Evolutionary conservation across 495 filamentous ascomycete species (phyloP), one percentile per base, ranked within the genome.

Genomic region (Thermothielavioides terrestris): DNA sequence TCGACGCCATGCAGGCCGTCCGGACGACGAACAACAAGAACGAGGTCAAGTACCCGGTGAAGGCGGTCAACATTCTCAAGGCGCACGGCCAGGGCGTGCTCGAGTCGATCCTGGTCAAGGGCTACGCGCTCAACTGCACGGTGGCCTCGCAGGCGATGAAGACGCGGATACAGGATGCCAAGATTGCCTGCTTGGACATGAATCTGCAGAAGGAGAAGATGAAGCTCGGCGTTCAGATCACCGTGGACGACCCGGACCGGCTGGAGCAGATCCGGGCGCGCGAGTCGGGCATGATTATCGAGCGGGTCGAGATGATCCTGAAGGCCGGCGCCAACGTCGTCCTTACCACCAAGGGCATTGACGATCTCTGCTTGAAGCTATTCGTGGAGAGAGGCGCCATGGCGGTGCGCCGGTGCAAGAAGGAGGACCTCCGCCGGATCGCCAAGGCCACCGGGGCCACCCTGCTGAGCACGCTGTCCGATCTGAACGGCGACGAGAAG

Each of bases 211-310:
- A 97, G 71, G 89, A 95, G 72, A 78, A 92, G 53, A 97, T 99
- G 92, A 96, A 97, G 77, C 74, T 99, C 14, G 92, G 92, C 52
- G 94, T 99, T 42, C 89, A 99, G 60, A 95, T 99, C 64, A 96
- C 92, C 18, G 85, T 99, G 46, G 92, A 97, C 48, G 92, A 99
- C 65, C 92, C 92, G 25, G 82, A 89, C 55, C 94, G 97, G 69
- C 78, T 99, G 26, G 94, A 99, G 74, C 88, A 95, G 71, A 99
- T 99, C 58, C 80, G 92, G 35, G 79, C 91, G 60, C 81, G 94
- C 43, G 92, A 99, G 62, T 74, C 88, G 2, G 85, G 88, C 49
- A 94, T 99, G 69, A 85, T 99, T 35, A 76, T 95, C 50, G 92
- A 99, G 63, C 80, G 89, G 47, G 82, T 99, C 18, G 91, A 97